Conservation (phyloP, 2,329 filamentous ascomycete species). For the Helicocarpus griseus region DNA sequence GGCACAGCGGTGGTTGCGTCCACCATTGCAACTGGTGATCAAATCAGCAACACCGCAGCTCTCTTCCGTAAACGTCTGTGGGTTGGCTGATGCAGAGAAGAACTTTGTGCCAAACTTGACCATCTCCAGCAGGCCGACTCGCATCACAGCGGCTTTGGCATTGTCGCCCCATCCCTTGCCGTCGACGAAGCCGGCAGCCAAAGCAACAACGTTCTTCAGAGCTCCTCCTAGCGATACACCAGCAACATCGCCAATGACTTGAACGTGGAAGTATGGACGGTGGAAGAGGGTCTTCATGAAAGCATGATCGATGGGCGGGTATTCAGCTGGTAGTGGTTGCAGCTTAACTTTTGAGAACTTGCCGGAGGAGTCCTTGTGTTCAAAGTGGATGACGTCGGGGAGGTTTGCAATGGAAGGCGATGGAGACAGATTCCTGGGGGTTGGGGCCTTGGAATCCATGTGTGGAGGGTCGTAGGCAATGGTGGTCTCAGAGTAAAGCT, state of each 20-base stretch:
- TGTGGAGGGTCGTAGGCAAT: conserved; percentile 89
- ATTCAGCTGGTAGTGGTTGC: conserved; percentile 66
- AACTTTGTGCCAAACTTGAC: conserved; percentile 91
- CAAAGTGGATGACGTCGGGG: conserved; percentile 39
- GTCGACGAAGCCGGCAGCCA: conserved; percentile 90
- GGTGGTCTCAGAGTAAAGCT: conserved; percentile 96
- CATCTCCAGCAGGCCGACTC: conserved; percentile 91
- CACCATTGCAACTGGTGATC: conserved; percentile 86
- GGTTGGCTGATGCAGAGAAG: conserved; percentile 71
- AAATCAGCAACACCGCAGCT: conserved; percentile 91
- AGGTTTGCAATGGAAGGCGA: conserved; percentile 36
- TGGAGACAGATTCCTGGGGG: conserved; percentile 46
- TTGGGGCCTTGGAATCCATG: conserved; percentile 72
- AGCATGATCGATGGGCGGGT: conserved; percentile 75
- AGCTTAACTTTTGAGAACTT: conserved; percentile 59
- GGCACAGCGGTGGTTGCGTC: conserved; percentile 88
- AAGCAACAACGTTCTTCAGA: conserved; percentile 90
- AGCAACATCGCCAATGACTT: conserved; percentile 88
- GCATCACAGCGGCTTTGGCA: conserved; percentile 97
- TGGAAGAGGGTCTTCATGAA: conserved; percentile 84
- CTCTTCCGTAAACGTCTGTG: conserved; percentile 90
- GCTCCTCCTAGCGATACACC: conserved; percentile 91
- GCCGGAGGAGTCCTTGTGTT: conserved; percentile 61
- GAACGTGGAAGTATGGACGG: conserved; percentile 93
- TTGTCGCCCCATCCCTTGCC: conserved; percentile 97